phyloP scores from a whole-genome alignment of 1,284 basidiomycete species.

The Heterobasidion parviporum region DNA sequence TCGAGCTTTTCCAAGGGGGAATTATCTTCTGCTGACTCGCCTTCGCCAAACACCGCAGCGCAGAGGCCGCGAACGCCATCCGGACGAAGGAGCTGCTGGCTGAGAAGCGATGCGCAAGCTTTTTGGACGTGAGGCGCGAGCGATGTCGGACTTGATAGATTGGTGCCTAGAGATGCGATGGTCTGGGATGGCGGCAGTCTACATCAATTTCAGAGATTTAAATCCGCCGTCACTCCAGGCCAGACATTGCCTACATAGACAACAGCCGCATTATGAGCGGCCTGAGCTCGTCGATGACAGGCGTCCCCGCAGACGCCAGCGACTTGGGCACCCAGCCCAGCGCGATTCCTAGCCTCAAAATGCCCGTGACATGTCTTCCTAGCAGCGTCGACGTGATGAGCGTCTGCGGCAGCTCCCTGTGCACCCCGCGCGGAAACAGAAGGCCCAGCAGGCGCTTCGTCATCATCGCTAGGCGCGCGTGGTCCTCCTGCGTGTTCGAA shows the following conservation, averaged over 20 bases:
- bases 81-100: conserved; percentile 57
- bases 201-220: conserved; percentile 2
- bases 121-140: conserved; percentile 43
- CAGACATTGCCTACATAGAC: conserved; percentile 38
- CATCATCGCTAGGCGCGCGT: conserved; percentile 31
- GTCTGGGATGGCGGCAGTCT: conserved; percentile 54
- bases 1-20: conserved; percentile 59
- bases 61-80: conserved; percentile 62
- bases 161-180: conserved; percentile 52
- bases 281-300: conserved; percentile 27
- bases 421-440: conserved; percentile 42
- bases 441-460: conserved; percentile 35
- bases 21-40: conserved; percentile 38
- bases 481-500: conserved; percentile 33
- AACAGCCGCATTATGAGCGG: conserved; percentile 48
- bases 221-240: background rate
- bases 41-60: conserved; percentile 58
- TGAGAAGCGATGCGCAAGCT: conserved; percentile 51
- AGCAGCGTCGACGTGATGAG: conserved; percentile 53
- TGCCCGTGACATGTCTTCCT: conserved; percentile 45
- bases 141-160: conserved; percentile 35
- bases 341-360: conserved; percentile 49
- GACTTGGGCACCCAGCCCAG: conserved; percentile 66
- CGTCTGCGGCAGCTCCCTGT: conserved; percentile 40
- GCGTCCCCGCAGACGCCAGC: conserved; percentile 31